Evolutionary conservation across 2,329 filamentous ascomycete genomes (phyloP), one percentile per base, ranked within the genome.

Genomic region (Cercospora zeae-maydis): DNA sequence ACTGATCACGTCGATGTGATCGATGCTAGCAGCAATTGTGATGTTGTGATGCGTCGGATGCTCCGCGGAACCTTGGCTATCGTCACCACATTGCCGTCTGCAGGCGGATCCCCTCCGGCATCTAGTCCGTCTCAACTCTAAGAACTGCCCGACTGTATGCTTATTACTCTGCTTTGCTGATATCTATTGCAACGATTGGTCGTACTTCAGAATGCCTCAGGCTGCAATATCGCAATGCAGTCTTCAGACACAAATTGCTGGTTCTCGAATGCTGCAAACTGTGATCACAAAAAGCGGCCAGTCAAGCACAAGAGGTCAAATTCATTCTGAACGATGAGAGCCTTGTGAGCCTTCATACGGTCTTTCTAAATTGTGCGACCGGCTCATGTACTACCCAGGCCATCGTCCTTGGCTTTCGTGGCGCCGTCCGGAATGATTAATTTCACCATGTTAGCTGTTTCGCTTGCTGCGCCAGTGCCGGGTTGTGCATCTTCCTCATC

Each of bases 351-450:
- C 30, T 31, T 31, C 30, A 31, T n/a, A n/a, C n/a, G n/a, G n/a
- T n/a, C n/a, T n/a, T n/a, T n/a, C n/a, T n/a, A n/a, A n/a, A n/a
- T n/a, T n/a, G 24, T 27, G 6, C 24, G 31, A 14, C 5, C 5
- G 27, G 42, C 42, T 49, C 42, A 49, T 27, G 21, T 13, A 49
- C 11, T 11, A 49, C 24, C 42, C 10, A 49, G 42, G 10, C 21
- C 42, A 19, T 30, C 21, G 21, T 13, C 42, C 42, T 27, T 24
- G 4, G 42, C 5, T n/a, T 24, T 24, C 4, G 21, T 11, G 21
- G 42, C 24, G 11, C 21, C 51, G 4, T 49, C 42, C 10, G 42
- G 56, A 19, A 63, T 61, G 21, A 72, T 64, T 16, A 64, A 30
- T 14, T 61, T 54, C 58, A 58, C 30, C 37, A 49, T 58, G 8